Percentiles rank a stretch among this genome's conserved stretches.
Conservation (phyloP, 2,329 filamentous ascomycete species). For the Aschersonia sp. region DNA sequence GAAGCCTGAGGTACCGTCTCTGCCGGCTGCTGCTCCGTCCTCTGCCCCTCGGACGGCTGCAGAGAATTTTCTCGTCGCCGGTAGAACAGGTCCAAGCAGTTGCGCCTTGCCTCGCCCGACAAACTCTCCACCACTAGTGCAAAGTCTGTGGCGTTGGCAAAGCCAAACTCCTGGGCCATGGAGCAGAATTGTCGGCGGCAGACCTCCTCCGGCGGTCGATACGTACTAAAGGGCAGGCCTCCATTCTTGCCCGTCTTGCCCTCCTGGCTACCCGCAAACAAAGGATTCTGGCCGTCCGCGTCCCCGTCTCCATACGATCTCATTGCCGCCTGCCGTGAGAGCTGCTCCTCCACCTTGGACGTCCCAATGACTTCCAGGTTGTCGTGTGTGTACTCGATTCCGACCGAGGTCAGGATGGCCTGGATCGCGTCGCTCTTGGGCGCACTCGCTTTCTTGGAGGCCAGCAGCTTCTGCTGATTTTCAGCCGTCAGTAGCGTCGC, state of each 20-base stretch:
- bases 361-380: slow-evolving; percentile 91
- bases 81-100: slow-evolving; percentile 74
- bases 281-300: slow-evolving; percentile 33
- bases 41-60: slow-evolving; percentile 5
- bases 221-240: slow-evolving; percentile 26
- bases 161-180: slow-evolving; percentile 72
- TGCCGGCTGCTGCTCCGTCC: slow-evolving; percentile 2
- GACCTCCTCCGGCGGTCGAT: slow-evolving; percentile 62
- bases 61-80: slow-evolving; percentile 40
- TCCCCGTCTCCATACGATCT: slow-evolving; percentile 29
- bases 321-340: slow-evolving; percentile 63
- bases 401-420: slow-evolving; percentile 75
- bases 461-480: slow-evolving; percentile 25
- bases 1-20: neutral
- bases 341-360: slow-evolving; percentile 75
- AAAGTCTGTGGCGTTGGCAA: slow-evolving; percentile 65
- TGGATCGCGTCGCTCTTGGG: slow-evolving; percentile 60
- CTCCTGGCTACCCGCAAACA: slow-evolving; percentile 41
- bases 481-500: slow-evolving; percentile 36
- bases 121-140: slow-evolving; percentile 80
- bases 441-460: slow-evolving; percentile 20
- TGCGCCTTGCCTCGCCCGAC: slow-evolving; percentile 69
- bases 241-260: slow-evolving; percentile 14
- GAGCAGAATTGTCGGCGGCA: slow-evolving; percentile 74
- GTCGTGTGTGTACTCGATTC: slow-evolving; percentile 90